Evolutionary conservation across 2,329 filamentous ascomycete genomes (phyloP), one percentile per base, ranked within the genome.

Genomic region (Aspergillus unguis): DNA sequence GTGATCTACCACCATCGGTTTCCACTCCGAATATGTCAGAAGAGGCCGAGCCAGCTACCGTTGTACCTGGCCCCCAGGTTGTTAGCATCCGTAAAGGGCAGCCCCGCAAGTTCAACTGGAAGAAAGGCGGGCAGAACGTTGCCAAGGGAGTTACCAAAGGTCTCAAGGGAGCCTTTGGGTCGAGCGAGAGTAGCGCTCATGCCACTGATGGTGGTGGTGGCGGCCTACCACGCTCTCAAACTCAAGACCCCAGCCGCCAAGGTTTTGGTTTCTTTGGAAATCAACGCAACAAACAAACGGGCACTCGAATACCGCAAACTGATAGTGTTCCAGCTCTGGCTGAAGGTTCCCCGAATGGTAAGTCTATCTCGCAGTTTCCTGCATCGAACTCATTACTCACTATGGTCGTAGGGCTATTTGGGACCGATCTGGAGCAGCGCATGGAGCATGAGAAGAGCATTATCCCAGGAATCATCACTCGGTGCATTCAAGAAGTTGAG

Each of bases 71-170:
- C 2, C 92, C 94, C n/a, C 94, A 95, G 55, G 88, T 97, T 32
- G 88, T 97, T 55, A 95, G 94, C 64, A 95, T 97, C 57, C 85
- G 91, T 63, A 97, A 96, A 75, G 91, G 88, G 29, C 91, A 96
- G 68, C 85, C 87, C 49, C 95, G 91, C 77, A 97, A 96, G 71
- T 96, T 96, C 75, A 96, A 96, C 75, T 97, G 94, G 92, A 96
- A 96, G 80, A 96, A 95, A 77, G 91, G 91, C 36, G 90, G 90
- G 36, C 92, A 95, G 73, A 92, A 89, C 51, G 86, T 97, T 63
- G 92, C 92, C 28, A 95, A 96, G 72, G 92, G 92, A 66, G 88
- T 97, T 47, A 88, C 88, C 56, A 96, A 96, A 76, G 91, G 92
- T 48, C 85, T 97, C 70, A 96, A 95, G 72, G 89, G 91, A 50